These are phyloP conservation scores for Pyrenochaeta sp. DNA, from an alignment of 2,329 filamentous ascomycete genomes.

Conservation along the genomic window DNA sequence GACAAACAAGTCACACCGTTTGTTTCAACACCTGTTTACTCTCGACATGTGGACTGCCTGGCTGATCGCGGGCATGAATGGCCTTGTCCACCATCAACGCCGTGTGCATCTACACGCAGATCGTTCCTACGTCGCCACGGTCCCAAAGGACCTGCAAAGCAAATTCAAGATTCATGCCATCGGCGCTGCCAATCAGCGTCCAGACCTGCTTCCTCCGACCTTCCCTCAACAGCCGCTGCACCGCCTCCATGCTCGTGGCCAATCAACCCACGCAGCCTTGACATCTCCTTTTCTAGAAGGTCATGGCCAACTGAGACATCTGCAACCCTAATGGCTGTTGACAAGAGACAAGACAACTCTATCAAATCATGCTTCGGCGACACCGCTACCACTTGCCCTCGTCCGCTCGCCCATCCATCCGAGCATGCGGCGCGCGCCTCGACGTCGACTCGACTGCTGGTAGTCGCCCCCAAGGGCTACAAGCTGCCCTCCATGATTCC, in stretches of 20 bases:
- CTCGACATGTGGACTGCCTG: conserved; percentile 26
- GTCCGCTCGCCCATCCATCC: conserved; percentile 17
- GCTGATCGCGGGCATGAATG: conserved; percentile 26
- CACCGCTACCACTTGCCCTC: conserved; percentile 30
- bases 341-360: conserved; percentile 20
- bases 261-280: conserved; percentile 16
- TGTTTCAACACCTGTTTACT: conserved; percentile 37
- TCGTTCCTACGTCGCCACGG: conserved; percentile 2
- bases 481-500: conserved; percentile 1
- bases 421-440: conserved; percentile 18
- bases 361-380: conserved; percentile 28
- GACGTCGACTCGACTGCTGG: conserved; percentile 13
- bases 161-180: conserved; percentile 10
- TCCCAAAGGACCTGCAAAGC: conserved; percentile 2
- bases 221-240: conserved; percentile 40
- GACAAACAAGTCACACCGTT: conserved; percentile 30
- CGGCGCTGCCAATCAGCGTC: conserved; percentile 25
- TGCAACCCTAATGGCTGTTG: conserved; percentile 21
- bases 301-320: conserved; percentile 21
- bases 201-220: conserved; percentile 17
- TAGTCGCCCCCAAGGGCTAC: conserved; percentile 8
- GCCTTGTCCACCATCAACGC: conserved; percentile 14
- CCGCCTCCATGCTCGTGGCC: conserved; percentile 32
- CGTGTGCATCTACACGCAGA: conserved; percentile 9
- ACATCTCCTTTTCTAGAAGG: conserved; percentile 31